Percentiles rank a stretch among this genome's conserved stretches.
Conservation (phyloP, 2,329 filamentous ascomycete genomes). For the Clathrospora elynae region DNA sequence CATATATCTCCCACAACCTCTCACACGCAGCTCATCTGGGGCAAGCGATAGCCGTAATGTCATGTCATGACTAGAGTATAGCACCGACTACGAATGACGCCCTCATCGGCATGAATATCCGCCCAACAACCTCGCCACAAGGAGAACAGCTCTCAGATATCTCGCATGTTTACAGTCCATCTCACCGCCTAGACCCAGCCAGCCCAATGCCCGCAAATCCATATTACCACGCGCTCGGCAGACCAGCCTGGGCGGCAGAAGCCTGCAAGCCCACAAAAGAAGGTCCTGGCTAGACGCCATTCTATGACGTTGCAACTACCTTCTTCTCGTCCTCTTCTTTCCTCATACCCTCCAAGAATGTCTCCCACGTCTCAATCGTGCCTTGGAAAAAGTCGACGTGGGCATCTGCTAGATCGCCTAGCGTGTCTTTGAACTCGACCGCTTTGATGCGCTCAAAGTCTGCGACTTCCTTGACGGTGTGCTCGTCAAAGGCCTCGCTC, state of each 20-base stretch:
- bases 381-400: slow-evolving; percentile 86
- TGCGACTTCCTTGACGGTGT: slow-evolving; percentile 87
- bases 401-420: slow-evolving; percentile 80
- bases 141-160: too few relatives aligned
- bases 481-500: slow-evolving; percentile 92
- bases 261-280: not conserved
- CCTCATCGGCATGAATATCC: too few relatives aligned
- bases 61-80: too few relatives aligned
- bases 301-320: slow-evolving; percentile 29
- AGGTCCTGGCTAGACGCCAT: not conserved
- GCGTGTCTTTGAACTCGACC: slow-evolving; percentile 84
- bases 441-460: slow-evolving; percentile 98
- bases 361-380: slow-evolving; percentile 83
- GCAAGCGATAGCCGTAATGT: too few relatives aligned
- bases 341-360: slow-evolving; percentile 88
- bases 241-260: not conserved
- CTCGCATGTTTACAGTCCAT: not conserved
- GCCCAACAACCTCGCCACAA: too few relatives aligned
- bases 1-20: too few relatives aligned
- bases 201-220: not conserved
- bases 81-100: too few relatives aligned
- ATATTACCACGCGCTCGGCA: not conserved
- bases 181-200: not conserved
- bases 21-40: too few relatives aligned
- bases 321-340: slow-evolving; percentile 58